Conservation (phyloP, 257 asterid species). For the Nyctanthes arbortristis region DNA sequence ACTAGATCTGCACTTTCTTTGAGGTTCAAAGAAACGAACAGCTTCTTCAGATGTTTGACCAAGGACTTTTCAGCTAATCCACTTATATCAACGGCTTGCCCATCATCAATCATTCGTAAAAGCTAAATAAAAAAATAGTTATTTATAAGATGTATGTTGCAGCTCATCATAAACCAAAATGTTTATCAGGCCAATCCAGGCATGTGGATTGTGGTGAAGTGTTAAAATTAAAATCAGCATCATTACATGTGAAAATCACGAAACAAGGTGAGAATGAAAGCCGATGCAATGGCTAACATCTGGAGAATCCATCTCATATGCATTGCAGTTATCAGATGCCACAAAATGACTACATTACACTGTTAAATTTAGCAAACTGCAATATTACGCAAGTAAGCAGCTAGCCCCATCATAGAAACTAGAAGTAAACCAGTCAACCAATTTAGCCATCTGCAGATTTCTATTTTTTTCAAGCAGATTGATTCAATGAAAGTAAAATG, state of each 20-base stretch:
- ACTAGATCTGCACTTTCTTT: no score
- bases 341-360: background rate
- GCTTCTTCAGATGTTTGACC: no score
- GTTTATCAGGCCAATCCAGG: background rate
- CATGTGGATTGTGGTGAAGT: constrained; percentile 5
- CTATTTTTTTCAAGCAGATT: no score
- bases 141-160: constrained; percentile 15
- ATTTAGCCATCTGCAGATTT: background rate
- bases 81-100: no score
- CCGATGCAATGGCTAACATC: no score
- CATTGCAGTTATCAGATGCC: constrained; percentile 3
- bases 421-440: constrained; percentile 10
- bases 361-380: constrained; percentile 1
- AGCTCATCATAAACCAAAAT: background rate
- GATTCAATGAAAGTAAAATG: no score
- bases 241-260: background rate
- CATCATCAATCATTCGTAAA: constrained; percentile 75
- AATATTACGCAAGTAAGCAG: no score
- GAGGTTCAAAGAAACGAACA: no score
- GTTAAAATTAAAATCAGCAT: background rate
- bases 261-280: background rate
- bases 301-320: no score
- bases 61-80: no score
- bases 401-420: background rate
- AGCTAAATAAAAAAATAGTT: constrained; percentile 58